Conservation (phyloP, 768 basidiomycete genomes). For the Leccinellum albellum region DNA sequence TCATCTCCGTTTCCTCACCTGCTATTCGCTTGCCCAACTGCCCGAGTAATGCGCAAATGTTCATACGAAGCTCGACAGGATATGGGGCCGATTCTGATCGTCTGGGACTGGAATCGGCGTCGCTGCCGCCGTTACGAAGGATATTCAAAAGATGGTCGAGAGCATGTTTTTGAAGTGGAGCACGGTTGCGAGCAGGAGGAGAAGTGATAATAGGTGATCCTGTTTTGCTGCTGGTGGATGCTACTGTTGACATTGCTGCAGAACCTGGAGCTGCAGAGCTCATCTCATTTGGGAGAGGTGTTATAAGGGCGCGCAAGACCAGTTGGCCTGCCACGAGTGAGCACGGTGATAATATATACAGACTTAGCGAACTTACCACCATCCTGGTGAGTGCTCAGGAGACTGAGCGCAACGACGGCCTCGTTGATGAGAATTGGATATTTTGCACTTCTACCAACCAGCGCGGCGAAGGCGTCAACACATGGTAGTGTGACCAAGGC, state of each 20-base stretch:
- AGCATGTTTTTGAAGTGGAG: constrained; percentile 49
- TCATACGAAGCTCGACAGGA: constrained; percentile 73
- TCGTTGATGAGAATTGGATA: constrained; percentile 89
- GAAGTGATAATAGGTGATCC: constrained; percentile 48
- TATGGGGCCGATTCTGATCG: constrained; percentile 38
- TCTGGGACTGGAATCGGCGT: constrained; percentile 41
- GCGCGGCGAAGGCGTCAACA: constrained; percentile 59
- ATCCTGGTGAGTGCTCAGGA: constrained; percentile 61
- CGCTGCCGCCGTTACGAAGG: constrained; percentile 43
- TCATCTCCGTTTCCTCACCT: constrained; percentile 42
- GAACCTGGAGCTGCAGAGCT: constrained; percentile 30
- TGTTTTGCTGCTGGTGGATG: constrained; percentile 42
- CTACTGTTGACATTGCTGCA: constrained; percentile 35
- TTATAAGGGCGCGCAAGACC: constrained; percentile 58
- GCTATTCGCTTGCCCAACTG: constrained; percentile 56
- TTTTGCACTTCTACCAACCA: constrained; percentile 72
- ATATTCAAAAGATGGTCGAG: constrained; percentile 67
- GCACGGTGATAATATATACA: background rate
- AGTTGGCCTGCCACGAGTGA: constrained; percentile 46
- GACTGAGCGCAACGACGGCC: constrained; percentile 75
- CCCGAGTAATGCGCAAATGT: constrained; percentile 68
- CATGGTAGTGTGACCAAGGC: constrained; percentile 50
- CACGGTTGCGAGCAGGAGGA: constrained; percentile 33
- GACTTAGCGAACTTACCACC: constrained; percentile 50
- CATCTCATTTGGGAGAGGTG: constrained; percentile 44